Conservation (phyloP, 495 filamentous ascomycete genomes). For the Podospora bellae-mahoneyi region DNA sequence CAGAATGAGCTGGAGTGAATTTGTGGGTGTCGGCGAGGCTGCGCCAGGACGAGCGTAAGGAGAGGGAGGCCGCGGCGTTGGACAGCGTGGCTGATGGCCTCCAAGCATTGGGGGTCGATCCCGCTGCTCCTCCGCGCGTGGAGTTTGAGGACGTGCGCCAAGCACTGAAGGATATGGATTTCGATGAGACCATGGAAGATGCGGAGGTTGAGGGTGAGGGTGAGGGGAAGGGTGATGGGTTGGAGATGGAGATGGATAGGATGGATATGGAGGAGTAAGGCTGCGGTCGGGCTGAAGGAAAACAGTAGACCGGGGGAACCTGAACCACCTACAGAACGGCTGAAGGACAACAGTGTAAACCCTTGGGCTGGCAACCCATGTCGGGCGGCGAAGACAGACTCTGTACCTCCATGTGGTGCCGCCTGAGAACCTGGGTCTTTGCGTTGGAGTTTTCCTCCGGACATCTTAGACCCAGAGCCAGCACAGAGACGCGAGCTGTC, state of each 20-base stretch:
- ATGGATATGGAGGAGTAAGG: not conserved
- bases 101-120: not conserved
- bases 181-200: not conserved
- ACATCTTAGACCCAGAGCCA: slow-evolving; percentile 1
- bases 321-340: slow-evolving; percentile 1
- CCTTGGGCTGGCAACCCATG: not conserved
- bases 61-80: not conserved
- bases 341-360: not conserved
- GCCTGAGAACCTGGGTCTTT: slow-evolving; percentile 4
- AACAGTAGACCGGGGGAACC: slow-evolving; percentile 1
- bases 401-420: slow-evolving; percentile 2
- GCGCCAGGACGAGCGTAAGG: not conserved
- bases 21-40: not conserved
- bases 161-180: not conserved
- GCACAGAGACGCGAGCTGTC: not conserved
- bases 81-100: not conserved
- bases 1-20: not conserved
- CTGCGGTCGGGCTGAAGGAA: not conserved
- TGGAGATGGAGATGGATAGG: not conserved
- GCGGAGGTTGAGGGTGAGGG: not conserved
- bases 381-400: slow-evolving; percentile 5
- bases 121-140: not conserved
- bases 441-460: not conserved
- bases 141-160: not conserved
- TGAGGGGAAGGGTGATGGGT: not conserved